These are phyloP conservation scores for Aspergillus heteromorphus DNA, from an alignment of 495 filamentous ascomycete genomes.

Conservation along the genomic window DNA sequence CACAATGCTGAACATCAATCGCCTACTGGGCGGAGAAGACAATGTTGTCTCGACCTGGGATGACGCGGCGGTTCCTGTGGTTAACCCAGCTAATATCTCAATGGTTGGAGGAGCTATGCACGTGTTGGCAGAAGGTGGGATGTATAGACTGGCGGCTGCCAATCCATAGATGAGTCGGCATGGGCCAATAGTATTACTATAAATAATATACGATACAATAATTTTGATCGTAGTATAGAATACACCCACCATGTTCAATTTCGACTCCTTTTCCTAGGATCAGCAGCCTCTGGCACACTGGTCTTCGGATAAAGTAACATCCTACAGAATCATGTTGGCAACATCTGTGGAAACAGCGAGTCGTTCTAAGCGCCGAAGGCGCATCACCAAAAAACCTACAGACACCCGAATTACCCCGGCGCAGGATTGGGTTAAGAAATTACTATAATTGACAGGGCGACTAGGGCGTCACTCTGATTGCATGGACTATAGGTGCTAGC, in stretches of 20 bases:
- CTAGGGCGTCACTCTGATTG: too few species aligned
- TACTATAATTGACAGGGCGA: background rate
- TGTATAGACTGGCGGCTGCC: background rate
- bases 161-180: background rate
- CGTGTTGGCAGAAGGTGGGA: background rate
- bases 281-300: too few species aligned
- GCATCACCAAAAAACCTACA: too few species aligned
- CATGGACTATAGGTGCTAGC: background rate
- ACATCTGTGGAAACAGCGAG: too few species aligned
- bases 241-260: background rate
- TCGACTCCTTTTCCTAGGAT: background rate
- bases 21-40: conserved; percentile 12
- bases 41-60: conserved; percentile 20
- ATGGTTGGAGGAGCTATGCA: conserved; percentile 5
- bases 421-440: background rate
- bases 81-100: conserved; percentile 4
- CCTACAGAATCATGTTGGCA: too few species aligned
- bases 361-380: too few species aligned
- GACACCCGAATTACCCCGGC: too few species aligned
- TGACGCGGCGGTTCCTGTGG: conserved; percentile 8
- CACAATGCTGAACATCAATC: conserved; percentile 40
- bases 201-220: background rate
- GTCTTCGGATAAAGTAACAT: too few species aligned
- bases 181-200: background rate
- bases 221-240: background rate